phyloP scores from a whole-genome alignment of 768 basidiomycete genomes.

The Amyloporia xantha region DNA sequence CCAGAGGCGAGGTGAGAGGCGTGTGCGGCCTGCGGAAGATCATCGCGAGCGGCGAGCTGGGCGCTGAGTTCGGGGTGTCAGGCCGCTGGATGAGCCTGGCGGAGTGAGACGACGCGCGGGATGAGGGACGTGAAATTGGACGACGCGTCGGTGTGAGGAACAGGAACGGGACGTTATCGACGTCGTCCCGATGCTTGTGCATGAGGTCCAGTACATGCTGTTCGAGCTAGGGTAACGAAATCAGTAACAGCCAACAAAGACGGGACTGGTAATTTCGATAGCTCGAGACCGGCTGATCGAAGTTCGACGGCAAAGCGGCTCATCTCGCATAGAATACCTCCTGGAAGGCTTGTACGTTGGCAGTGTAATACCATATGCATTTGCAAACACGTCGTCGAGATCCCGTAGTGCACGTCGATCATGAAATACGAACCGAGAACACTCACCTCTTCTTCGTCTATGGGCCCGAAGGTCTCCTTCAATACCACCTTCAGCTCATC shows the following conservation, averaged over 20 bases:
- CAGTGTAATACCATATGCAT: background rate
- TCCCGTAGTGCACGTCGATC: background rate
- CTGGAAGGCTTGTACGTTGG: background rate
- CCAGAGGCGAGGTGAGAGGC: constrained; percentile 69
- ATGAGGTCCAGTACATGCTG: constrained; percentile 89
- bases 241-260: constrained; percentile 2
- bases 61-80: constrained; percentile 71
- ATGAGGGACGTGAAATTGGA: constrained; percentile 75
- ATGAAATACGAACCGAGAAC: background rate
- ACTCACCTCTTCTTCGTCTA: constrained; percentile 65
- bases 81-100: constrained; percentile 57
- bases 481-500: constrained; percentile 77
- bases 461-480: constrained; percentile 52
- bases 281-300: background rate
- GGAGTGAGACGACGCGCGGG: constrained; percentile 69
- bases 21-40: constrained; percentile 78
- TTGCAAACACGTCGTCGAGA: no score
- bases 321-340: background rate
- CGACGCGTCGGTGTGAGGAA: constrained; percentile 76
- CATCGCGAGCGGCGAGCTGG: constrained; percentile 68
- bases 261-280: no score
- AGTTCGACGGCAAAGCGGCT: background rate
- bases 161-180: constrained; percentile 75
- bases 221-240: constrained; percentile 51
- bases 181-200: constrained; percentile 90